phyloP scores from a whole-genome alignment of 1,284 basidiomycete genomes.

The Pulveroboletus sp. region DNA sequence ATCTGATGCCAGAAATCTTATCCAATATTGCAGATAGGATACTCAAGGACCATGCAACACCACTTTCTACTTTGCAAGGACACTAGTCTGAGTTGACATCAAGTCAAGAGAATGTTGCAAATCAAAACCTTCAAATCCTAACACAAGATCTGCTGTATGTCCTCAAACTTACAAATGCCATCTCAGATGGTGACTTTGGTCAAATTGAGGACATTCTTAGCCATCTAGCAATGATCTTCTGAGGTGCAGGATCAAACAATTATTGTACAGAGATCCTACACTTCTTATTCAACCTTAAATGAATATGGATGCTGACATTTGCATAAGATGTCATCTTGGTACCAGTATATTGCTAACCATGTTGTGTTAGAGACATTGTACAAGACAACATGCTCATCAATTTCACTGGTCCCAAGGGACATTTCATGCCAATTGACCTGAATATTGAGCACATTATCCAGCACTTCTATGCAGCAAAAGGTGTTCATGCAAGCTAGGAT shows the following conservation, averaged over 20 bases:
- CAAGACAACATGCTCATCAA: slow-evolving; percentile 30
- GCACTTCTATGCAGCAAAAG: background rate
- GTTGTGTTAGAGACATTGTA: slow-evolving; percentile 29
- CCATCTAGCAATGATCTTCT: slow-evolving; percentile 29
- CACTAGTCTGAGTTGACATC: too few relatives aligned
- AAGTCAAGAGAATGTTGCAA: too few relatives aligned
- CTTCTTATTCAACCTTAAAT: slow-evolving; percentile 30
- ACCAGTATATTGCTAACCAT: background rate
- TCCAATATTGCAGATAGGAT: background rate
- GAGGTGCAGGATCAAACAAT: slow-evolving; percentile 34
- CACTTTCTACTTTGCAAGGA: too few relatives aligned
- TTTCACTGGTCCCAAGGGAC: slow-evolving; percentile 22
- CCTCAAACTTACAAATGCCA: slow-evolving; percentile 26
- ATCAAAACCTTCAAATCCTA: too few relatives aligned
- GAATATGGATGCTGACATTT: slow-evolving; percentile 33
- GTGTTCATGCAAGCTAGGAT: slow-evolving; percentile 15
- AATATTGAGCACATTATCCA: slow-evolving; percentile 27
- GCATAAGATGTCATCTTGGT: slow-evolving; percentile 6
- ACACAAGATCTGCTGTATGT: too few relatives aligned
- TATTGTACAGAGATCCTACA: slow-evolving; percentile 36
- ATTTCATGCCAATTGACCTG: slow-evolving; percentile 31
- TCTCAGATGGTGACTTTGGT: slow-evolving; percentile 33
- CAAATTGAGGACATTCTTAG: slow-evolving; percentile 34
- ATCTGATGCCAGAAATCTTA: background rate
- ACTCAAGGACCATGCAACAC: background rate